Evolutionary conservation across 495 filamentous ascomycete species (phyloP).

Genomic region (Aspergillus campestris): DNA sequence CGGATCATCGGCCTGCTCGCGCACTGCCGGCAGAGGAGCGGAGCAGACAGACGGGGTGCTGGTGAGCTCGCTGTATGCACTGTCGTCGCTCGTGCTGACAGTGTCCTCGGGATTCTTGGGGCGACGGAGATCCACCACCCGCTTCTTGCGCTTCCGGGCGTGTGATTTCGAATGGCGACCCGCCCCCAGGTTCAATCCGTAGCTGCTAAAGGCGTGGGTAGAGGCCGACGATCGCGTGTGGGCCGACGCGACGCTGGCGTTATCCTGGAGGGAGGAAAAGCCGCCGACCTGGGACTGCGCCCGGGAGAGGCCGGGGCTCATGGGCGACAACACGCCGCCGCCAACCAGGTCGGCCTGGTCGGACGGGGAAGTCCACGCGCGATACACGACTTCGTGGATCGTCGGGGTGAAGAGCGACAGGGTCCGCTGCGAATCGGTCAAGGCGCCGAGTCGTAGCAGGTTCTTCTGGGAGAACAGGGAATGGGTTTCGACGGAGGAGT

Average conservation of each 20-base stretch:
- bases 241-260: conserved; percentile 32
- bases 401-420: conserved; percentile 79
- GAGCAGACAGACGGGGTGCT: conserved; percentile 34
- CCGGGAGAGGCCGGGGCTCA: conserved; percentile 44
- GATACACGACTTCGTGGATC: conserved; percentile 75
- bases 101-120: conserved; percentile 47
- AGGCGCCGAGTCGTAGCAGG: conserved; percentile 61
- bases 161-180: conserved; percentile 55
- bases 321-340: conserved; percentile 46
- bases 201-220: conserved; percentile 28
- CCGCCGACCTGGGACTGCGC: conserved; percentile 54
- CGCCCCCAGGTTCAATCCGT: conserved; percentile 57
- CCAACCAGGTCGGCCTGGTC: conserved; percentile 54
- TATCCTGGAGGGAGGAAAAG: conserved; percentile 45
- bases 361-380: conserved; percentile 80
- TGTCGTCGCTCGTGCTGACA: conserved; percentile 48
- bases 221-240: conserved; percentile 30
- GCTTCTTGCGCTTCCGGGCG: conserved; percentile 77
- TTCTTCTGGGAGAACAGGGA: conserved; percentile 89
- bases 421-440: conserved; percentile 77
- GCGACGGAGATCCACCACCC: conserved; percentile 84
- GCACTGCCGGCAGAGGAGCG: conserved; percentile 32
- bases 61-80: conserved; percentile 30
- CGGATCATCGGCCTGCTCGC: conserved; percentile 36
- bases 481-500: conserved; percentile 66